Evolutionary conservation across 2,329 filamentous ascomycete genomes (phyloP).

Genomic region (Ophiostoma perfectum): DNA sequence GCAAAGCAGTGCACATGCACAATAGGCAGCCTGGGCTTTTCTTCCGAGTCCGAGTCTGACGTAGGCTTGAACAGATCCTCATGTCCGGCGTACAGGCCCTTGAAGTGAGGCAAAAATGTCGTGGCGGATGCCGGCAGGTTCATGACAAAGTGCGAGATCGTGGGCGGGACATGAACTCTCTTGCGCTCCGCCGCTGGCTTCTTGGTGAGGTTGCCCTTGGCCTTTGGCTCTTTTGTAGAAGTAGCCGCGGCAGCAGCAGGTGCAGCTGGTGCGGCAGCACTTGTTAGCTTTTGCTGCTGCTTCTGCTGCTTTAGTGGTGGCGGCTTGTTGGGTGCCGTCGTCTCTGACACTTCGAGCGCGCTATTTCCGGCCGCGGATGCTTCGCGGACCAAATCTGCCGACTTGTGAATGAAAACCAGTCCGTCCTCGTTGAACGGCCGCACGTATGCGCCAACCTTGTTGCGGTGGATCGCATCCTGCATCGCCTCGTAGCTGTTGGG

Average conservation of each 20-base stretch:
- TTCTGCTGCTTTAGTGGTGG: conserved; percentile 12
- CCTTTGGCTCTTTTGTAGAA: conserved; percentile 22
- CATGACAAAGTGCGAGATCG: conserved; percentile 94
- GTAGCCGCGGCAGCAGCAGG: too few relatives aligned
- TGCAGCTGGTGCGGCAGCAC: too few relatives aligned
- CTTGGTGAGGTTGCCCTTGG: not conserved
- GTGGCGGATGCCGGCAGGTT: conserved; percentile 90
- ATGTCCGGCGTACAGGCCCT: conserved; percentile 71
- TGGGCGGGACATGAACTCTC: conserved; percentile 56
- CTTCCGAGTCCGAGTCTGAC: conserved; percentile 22
- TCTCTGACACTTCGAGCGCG: conserved; percentile 24
- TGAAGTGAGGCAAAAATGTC: conserved; percentile 70
- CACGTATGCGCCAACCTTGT: conserved; percentile 76
- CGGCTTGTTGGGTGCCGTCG: conserved; percentile 24
- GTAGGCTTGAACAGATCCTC: conserved; percentile 53
- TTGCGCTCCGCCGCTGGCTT: not conserved
- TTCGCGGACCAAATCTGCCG: conserved; percentile 55
- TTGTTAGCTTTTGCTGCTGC: conserved; percentile 9
- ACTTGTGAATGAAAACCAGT: conserved; percentile 67
- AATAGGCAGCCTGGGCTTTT: conserved; percentile 57
- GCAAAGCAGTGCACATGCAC: conserved; percentile 95
- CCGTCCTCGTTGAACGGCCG: conserved; percentile 78
- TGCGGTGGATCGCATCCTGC: conserved; percentile 61
- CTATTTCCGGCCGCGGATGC: conserved; percentile 47
- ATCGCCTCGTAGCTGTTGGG: conserved; percentile 77